phyloP scores from a whole-genome alignment of 2,329 filamentous ascomycete species.

The Fusarium coicis region DNA sequence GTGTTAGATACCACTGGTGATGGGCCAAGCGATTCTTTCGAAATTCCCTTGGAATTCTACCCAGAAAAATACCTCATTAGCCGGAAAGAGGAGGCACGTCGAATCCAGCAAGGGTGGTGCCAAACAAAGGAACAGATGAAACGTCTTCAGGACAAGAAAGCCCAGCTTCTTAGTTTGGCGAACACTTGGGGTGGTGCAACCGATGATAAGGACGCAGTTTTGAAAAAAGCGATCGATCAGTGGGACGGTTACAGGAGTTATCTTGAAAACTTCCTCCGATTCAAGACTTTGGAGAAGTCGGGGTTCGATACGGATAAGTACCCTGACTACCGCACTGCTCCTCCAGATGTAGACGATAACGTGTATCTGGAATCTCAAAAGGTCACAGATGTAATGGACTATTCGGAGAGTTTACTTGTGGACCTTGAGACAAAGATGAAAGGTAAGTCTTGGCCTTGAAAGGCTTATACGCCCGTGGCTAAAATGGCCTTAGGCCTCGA shows the following conservation, averaged over 20 bases:
- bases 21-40: constrained; percentile 56
- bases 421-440: constrained; percentile 49
- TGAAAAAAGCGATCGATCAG: constrained; percentile 46
- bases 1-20: constrained; percentile 58
- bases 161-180: constrained; percentile 43
- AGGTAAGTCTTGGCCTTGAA: constrained; percentile 46
- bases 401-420: constrained; percentile 49
- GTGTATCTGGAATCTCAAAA: constrained; percentile 46
- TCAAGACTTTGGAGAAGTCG: constrained; percentile 51
- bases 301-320: constrained; percentile 53
- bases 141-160: constrained; percentile 40
- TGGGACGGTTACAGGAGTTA: constrained; percentile 50
- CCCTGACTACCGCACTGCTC: constrained; percentile 53
- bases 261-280: constrained; percentile 50
- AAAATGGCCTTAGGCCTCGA: constrained; percentile 45
- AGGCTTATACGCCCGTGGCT: constrained; percentile 18
- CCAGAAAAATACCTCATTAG: constrained; percentile 63
- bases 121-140: constrained; percentile 46
- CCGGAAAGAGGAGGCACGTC: constrained; percentile 58
- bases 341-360: constrained; percentile 50
- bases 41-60: constrained; percentile 64
- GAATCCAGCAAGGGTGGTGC: constrained; percentile 55
- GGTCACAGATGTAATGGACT: constrained; percentile 49
- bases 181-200: constrained; percentile 42
- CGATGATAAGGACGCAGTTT: constrained; percentile 45